Evolutionary conservation across 2,329 filamentous ascomycete genomes (phyloP).

Genomic region (Piedraia hortae): DNA sequence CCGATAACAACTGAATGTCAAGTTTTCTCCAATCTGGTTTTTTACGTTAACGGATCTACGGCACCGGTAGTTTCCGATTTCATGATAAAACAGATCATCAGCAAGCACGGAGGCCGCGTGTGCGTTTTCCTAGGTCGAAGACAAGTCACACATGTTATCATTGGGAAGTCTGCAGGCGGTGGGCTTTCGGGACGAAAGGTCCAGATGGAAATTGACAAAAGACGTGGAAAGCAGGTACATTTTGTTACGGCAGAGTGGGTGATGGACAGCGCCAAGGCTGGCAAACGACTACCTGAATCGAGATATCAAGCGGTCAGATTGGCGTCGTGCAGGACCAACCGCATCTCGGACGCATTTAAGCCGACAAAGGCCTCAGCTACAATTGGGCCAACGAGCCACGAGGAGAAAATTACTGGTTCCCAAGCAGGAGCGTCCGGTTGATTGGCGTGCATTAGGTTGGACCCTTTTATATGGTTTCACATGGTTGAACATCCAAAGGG

Average conservation of each 20-base stretch:
- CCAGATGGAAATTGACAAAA: slow-evolving; percentile 46
- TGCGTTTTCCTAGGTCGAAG: slow-evolving; percentile 13
- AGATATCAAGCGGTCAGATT: slow-evolving; percentile 38
- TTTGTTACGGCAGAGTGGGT: slow-evolving; percentile 67
- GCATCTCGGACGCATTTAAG: no score
- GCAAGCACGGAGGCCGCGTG: slow-evolving; percentile 8
- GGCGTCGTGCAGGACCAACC: slow-evolving; percentile 32
- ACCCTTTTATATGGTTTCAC: no score
- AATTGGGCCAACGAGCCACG: no score
- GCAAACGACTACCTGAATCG: slow-evolving; percentile 46
- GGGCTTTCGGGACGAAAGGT: slow-evolving; percentile 53
- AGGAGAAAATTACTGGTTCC: no score
- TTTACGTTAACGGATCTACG: slow-evolving; percentile 22
- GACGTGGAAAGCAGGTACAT: slow-evolving; percentile 42
- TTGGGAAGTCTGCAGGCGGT: slow-evolving; percentile 45
- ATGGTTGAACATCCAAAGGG: no score
- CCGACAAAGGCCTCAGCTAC: no score
- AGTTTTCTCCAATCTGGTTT: slow-evolving; percentile 21
- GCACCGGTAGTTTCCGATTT: slow-evolving; percentile 14
- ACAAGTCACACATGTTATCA: slow-evolving; percentile 61
- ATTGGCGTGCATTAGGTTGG: no score
- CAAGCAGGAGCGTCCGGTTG: no score
- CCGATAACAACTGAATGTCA: no score
- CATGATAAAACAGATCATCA: slow-evolving; percentile 5
- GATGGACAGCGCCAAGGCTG: slow-evolving; percentile 54